Percentiles rank a stretch among this genome's conserved stretches.
Evolutionary conservation across 768 basidiomycete species (phyloP).

Genomic region (Gloeopeniophorella convolvens): DNA sequence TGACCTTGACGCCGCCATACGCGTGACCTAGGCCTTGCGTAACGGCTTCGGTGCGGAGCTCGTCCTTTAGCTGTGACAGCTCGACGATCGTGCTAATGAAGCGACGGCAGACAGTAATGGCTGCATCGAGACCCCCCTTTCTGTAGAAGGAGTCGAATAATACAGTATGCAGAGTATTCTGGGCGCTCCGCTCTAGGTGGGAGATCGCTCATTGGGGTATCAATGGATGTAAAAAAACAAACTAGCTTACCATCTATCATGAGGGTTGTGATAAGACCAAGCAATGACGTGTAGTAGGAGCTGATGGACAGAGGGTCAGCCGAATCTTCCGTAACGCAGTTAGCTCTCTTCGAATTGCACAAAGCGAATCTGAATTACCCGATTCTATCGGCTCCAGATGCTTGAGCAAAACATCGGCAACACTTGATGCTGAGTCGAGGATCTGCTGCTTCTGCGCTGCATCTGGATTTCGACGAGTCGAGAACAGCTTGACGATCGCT

Average conservation of each 20-base stretch:
- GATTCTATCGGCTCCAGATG: slow-evolving; percentile 52
- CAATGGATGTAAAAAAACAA: background rate
- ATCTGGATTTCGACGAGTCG: slow-evolving; percentile 74
- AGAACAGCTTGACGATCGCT: slow-evolving; percentile 87
- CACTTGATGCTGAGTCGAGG: slow-evolving; percentile 51
- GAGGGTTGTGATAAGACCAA: slow-evolving; percentile 44
- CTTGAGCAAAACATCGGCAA: slow-evolving; percentile 68
- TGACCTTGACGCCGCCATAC: slow-evolving; percentile 75
- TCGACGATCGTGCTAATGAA: slow-evolving; percentile 55
- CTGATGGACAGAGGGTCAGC: slow-evolving; percentile 38
- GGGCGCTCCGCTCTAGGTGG: slow-evolving; percentile 61
- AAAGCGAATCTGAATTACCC: slow-evolving; percentile 37
- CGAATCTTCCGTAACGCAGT: slow-evolving; percentile 16
- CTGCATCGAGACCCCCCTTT: slow-evolving; percentile 60
- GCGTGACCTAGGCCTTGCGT: slow-evolving; percentile 69
- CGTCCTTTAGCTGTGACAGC: slow-evolving; percentile 41
- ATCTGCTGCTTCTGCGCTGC: slow-evolving; percentile 72
- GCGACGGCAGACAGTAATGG: slow-evolving; percentile 49
- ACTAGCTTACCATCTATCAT: slow-evolving; percentile 50
- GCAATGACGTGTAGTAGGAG: slow-evolving; percentile 49
- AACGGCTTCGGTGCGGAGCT: slow-evolving; percentile 50
- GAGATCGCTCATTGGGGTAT: slow-evolving; percentile 8
- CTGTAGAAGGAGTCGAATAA: slow-evolving; percentile 70
- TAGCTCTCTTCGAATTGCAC: background rate
- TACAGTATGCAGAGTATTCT: slow-evolving; percentile 75